Evolutionary conservation across 2,329 filamentous ascomycete genomes (phyloP), one percentile per base, ranked within the genome.

Genomic region (Aspergillus neotritici): DNA sequence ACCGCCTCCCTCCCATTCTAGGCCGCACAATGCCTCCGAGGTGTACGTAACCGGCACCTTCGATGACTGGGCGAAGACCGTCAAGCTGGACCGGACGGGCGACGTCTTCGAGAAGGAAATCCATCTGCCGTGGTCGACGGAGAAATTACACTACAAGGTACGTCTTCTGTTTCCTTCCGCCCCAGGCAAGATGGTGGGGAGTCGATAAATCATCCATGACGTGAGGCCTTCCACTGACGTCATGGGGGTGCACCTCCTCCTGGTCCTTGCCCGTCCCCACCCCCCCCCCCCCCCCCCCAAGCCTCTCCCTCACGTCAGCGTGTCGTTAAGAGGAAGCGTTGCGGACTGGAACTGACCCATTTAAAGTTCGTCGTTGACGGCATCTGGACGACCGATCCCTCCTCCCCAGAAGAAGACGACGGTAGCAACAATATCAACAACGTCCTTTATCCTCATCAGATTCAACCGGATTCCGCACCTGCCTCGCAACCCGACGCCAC

Each of bases 31-130:
- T 57, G 90, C 86, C 64, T 78, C 83, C 55, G 86, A 94, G 64
- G 91, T 97, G 66, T 91, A 85, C 69, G 93, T 97, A 57, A 97
- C 91, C 32, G 93, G 93, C 64, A 91, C 87, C 51, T 97, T 97
- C 65, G 91, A 97, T 71, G 79, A 87, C 72, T 98, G 93, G 93
- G 78, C 79, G 55, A 91, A 93, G 76, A 88, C 82, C 44, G 80
- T 91, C 66, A 80, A 86, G 73, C 78, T 98, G 45, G 82, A 89
- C 37, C 88, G 87, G 71, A 76, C 81, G 32, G 85, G 78, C 62
- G 74, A 81, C 37, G 65, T 67, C 51, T 94, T 94, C 68, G 76
- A 85, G 69, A 95, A 95, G 75, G 80, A 80, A 29, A 88, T 98
- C 47, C 73, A 79, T 41, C 75, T 97, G 29, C 74, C 84, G 38